phyloP scores from a whole-genome alignment of 2,329 filamentous ascomycete species.

The Thyridium curvatum region DNA sequence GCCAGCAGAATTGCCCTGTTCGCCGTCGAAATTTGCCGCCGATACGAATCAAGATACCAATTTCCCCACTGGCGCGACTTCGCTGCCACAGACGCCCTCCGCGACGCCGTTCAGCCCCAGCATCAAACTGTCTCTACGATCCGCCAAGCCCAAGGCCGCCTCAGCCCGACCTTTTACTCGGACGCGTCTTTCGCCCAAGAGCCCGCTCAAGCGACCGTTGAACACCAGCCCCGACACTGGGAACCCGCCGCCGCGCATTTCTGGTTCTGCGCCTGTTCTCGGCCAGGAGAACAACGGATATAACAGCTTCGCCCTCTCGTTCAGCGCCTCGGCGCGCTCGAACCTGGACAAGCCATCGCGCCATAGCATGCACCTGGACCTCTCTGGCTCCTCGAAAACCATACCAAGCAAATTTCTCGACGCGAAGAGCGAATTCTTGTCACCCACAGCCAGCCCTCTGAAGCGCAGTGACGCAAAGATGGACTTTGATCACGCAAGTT shows the following conservation, averaged over 20 bases:
- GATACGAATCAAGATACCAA: constrained; percentile 19
- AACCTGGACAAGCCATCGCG: constrained; percentile 42
- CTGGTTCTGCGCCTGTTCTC: constrained; percentile 20
- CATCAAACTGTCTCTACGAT: constrained; percentile 59
- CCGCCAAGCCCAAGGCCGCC: constrained; percentile 54
- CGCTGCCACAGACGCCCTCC: constrained; percentile 37
- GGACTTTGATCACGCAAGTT: constrained; percentile 72
- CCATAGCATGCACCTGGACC: constrained; percentile 52
- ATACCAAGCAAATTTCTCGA: constrained; percentile 46
- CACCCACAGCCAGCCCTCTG: constrained; percentile 69
- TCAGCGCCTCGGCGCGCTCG: constrained; percentile 35
- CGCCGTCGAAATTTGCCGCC: constrained; percentile 22
- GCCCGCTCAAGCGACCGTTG: constrained; percentile 73
- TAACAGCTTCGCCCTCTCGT: constrained; percentile 18
- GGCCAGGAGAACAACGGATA: constrained; percentile 38
- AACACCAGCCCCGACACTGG: constrained; percentile 64
- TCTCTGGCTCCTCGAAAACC: constrained; percentile 45
- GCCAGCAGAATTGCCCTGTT: constrained; percentile 47
- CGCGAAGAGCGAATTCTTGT: constrained; percentile 33
- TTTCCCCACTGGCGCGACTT: constrained; percentile 11
- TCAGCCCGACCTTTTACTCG: constrained; percentile 50
- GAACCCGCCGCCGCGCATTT: constrained; percentile 46
- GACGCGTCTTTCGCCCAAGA: constrained; percentile 67
- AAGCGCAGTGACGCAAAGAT: constrained; percentile 89
- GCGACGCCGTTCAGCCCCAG: constrained; percentile 61